phyloP scores from a whole-genome alignment of 164 flowering plant species.

The Nymphaea colorata region DNA sequence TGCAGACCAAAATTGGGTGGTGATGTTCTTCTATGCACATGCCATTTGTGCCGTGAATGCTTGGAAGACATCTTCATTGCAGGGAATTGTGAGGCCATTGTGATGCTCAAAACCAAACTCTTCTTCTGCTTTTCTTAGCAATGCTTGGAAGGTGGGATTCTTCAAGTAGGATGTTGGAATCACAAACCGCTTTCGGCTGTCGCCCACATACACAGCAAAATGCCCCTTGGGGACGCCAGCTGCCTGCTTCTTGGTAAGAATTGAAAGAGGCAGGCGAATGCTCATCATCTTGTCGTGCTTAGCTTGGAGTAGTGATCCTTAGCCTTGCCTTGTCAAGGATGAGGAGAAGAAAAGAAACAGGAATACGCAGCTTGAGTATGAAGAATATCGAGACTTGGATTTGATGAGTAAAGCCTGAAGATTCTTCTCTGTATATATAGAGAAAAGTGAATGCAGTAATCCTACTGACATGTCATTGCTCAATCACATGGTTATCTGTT shows the following conservation, averaged over 20 bases:
- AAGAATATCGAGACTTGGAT: too few species aligned
- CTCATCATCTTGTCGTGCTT: too few species aligned
- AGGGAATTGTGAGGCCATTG: slow-evolving; percentile 47
- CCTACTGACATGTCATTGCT: too few species aligned
- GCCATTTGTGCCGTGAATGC: slow-evolving; percentile 11
- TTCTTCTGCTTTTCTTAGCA: slow-evolving; percentile 44
- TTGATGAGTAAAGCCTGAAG: too few species aligned
- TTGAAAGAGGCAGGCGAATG: too few species aligned
- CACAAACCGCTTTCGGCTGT: slow-evolving; percentile 33
- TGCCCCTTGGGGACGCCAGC: slow-evolving; percentile 51
- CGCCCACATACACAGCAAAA: slow-evolving; percentile 51
- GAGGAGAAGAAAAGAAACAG: too few species aligned
- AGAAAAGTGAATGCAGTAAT: too few species aligned
- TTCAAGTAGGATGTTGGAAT: slow-evolving; percentile 33
- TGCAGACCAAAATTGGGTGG: background rate
- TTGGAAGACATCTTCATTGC: slow-evolving; percentile 37
- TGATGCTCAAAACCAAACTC: slow-evolving; percentile 48
- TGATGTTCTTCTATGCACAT: background rate
- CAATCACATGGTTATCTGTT: too few species aligned
- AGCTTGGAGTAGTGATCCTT: too few species aligned
- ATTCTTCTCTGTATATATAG: too few species aligned
- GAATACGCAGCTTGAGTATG: too few species aligned
- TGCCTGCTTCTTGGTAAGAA: background rate
- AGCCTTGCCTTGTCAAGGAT: too few species aligned
- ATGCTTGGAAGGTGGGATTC: slow-evolving; percentile 26